Evolutionary conservation across 2,329 filamentous ascomycete genomes (phyloP), one percentile per base, ranked within the genome.

Genomic region (Mycocentrospora acerina): DNA sequence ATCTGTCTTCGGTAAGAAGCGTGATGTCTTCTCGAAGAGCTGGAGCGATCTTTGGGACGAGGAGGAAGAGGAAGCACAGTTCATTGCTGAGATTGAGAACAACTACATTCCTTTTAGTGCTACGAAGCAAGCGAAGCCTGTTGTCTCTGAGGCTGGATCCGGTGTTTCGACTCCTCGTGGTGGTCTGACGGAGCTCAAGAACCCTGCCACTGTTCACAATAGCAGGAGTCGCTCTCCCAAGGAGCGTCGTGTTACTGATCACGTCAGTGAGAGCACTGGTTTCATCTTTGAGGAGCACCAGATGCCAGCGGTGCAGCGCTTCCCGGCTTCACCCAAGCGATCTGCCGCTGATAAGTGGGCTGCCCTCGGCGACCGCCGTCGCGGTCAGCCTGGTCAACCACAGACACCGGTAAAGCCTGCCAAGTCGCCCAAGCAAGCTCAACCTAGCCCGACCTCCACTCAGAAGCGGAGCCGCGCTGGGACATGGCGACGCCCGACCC

Each of bases 21-120:
- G 82, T 47, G 86, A 91, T 30, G 75, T 79, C 32, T 88, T 94
- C 32, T 95, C 93, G 40, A 97, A 97, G 84, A 97, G 93, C 75
- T 98, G 93, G 93, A 95, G 90, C 60, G 93, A 98, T 67, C 82
- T 97, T 67, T 96, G 90, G 85, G 91, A 97, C 42, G 91, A 97
- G 67, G 91, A 97, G 64, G 91, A 97, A 37, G 90, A 93, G 59
- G 83, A 86, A 49, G 51, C 51, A 35, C 82, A 60, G 34, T 60
- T 58, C 37, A 47, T 64, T 13, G 61, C 86, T 47, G 80, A 87
- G 54, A 75, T 77, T 24, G 81, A 85, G 60, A 77, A 77, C 46
- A 70, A 72, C 43, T 79, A 78, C 48, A 80, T 85, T 19, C 56
- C 57, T 14, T 50, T 56, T 34, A 48, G 42, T 27, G 52, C 37